phyloP scores from a whole-genome alignment of 208 protist genomes.

The Trypanosoma vivax region DNA sequence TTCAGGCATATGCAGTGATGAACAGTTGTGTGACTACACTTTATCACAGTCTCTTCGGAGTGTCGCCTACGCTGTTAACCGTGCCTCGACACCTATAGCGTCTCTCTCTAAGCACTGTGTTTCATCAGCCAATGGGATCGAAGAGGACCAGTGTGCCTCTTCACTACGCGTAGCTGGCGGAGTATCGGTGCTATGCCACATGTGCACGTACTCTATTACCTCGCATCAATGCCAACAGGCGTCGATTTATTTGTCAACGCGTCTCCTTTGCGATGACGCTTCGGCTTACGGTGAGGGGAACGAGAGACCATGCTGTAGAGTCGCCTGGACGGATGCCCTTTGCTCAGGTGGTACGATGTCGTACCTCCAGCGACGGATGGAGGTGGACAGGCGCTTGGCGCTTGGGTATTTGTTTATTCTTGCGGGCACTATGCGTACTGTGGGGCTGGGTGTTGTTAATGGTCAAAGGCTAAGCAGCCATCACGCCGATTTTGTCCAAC shows the following conservation, averaged over 20 bases:
- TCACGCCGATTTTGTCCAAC: slow-evolving; percentile 29
- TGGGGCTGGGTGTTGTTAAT: slow-evolving; percentile 10
- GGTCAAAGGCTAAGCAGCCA: slow-evolving; percentile 42
- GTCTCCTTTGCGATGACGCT: slow-evolving; percentile 51
- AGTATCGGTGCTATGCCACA: slow-evolving; percentile 38
- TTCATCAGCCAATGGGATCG: neutral
- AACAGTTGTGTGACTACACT: slow-evolving; percentile 63
- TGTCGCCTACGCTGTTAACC: slow-evolving; percentile 39
- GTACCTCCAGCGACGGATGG: slow-evolving; percentile 9
- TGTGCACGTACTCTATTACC: slow-evolving; percentile 24
- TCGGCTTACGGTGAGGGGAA: slow-evolving; percentile 73
- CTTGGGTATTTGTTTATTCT: slow-evolving; percentile 58
- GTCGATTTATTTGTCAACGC: slow-evolving; percentile 46
- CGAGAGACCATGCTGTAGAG: slow-evolving; percentile 62
- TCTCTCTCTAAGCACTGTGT: neutral
- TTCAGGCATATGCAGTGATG: slow-evolving; percentile 38
- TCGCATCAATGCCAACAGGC: slow-evolving; percentile 19
- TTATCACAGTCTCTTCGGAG: slow-evolving; percentile 63
- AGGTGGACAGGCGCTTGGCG: slow-evolving; percentile 37
- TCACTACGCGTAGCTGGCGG: too few species aligned
- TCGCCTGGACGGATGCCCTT: slow-evolving; percentile 55
- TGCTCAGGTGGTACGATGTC: slow-evolving; percentile 9
- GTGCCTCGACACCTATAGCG: slow-evolving; percentile 7
- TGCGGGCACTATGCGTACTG: slow-evolving; percentile 41
- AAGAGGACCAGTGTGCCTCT: too few species aligned